These are phyloP conservation scores for Tremella fuciformis DNA, from an alignment of 768 basidiomycete genomes.

Conservation along the genomic window DNA sequence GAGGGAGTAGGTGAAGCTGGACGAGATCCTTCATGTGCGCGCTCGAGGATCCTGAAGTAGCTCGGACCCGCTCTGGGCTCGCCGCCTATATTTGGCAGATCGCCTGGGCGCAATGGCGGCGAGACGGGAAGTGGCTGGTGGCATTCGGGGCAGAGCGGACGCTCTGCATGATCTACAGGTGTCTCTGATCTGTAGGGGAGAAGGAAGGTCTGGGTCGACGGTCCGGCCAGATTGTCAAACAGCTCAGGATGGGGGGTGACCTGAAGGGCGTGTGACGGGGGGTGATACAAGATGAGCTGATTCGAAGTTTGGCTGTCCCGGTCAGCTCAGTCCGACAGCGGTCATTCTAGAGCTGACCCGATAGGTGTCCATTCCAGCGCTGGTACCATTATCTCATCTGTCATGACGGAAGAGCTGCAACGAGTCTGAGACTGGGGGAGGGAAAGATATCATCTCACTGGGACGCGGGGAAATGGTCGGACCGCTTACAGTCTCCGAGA, in stretches of 20 bases:
- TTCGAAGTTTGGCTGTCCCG: conserved; percentile 40
- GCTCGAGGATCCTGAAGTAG: conserved; percentile 44
- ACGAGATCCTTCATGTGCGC: conserved; percentile 44
- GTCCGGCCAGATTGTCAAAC: conserved; percentile 7
- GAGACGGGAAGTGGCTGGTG: conserved; percentile 30
- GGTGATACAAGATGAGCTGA: conserved; percentile 49
- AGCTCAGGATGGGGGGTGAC: conserved; percentile 32
- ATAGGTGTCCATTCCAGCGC: conserved; percentile 38
- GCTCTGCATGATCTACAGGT: background rate
- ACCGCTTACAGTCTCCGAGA: no score
- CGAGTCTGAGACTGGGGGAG: no score
- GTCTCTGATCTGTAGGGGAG: conserved; percentile 9
- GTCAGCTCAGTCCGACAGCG: background rate
- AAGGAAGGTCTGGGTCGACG: conserved; percentile 16
- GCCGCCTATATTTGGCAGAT: no score
- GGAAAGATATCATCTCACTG: no score
- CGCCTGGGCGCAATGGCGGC: background rate
- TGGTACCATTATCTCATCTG: background rate
- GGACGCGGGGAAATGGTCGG: no score
- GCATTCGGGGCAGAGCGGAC: conserved; percentile 42
- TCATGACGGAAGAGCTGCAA: no score
- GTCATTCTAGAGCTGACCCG: conserved; percentile 19
- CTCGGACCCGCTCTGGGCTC: background rate
- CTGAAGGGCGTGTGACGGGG: conserved; percentile 42
- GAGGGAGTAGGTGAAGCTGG: conserved; percentile 28